phyloP scores from a whole-genome alignment of 1,284 basidiomycete genomes.

The Heterobasidion parviporum region DNA sequence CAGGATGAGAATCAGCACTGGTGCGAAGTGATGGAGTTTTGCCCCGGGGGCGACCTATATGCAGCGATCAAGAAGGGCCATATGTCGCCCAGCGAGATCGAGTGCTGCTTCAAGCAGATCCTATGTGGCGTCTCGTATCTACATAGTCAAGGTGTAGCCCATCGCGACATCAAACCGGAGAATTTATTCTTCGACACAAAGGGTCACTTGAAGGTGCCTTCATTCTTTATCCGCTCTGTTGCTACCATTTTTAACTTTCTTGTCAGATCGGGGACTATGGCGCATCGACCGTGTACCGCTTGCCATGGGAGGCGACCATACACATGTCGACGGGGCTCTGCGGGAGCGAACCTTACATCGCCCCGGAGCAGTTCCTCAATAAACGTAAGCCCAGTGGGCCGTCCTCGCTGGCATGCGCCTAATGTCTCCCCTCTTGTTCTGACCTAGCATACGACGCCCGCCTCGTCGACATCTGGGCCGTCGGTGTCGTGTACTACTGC shows the following conservation, averaged over 20 bases:
- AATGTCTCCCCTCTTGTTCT: slow-evolving; percentile 10
- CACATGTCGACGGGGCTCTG: slow-evolving; percentile 97
- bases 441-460: slow-evolving; percentile 91
- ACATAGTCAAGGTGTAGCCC: slow-evolving; percentile 94
- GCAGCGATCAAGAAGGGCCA: slow-evolving; percentile 97
- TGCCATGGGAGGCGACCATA: slow-evolving; percentile 96
- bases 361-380: slow-evolving; percentile 92
- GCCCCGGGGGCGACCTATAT: slow-evolving; percentile 94
- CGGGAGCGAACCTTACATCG: slow-evolving; percentile 97
- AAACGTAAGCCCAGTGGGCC: slow-evolving; percentile 69
- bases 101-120: slow-evolving; percentile 98
- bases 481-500: slow-evolving; percentile 96
- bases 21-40: slow-evolving; percentile 99
- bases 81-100: slow-evolving; percentile 91
- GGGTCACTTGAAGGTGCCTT: slow-evolving; percentile 84
- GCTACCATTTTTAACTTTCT: slow-evolving; percentile 3
- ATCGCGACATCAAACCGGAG: slow-evolving; percentile 97
- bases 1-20: slow-evolving; percentile 95
- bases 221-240: neutral
- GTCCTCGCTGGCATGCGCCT: slow-evolving; percentile 18
- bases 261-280: slow-evolving; percentile 94
- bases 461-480: slow-evolving; percentile 96
- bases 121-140: slow-evolving; percentile 84
- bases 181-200: slow-evolving; percentile 91
- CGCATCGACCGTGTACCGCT: slow-evolving; percentile 94